phyloP scores from a whole-genome alignment of 2,329 filamentous ascomycete species.

The Diaporthe sp. region DNA sequence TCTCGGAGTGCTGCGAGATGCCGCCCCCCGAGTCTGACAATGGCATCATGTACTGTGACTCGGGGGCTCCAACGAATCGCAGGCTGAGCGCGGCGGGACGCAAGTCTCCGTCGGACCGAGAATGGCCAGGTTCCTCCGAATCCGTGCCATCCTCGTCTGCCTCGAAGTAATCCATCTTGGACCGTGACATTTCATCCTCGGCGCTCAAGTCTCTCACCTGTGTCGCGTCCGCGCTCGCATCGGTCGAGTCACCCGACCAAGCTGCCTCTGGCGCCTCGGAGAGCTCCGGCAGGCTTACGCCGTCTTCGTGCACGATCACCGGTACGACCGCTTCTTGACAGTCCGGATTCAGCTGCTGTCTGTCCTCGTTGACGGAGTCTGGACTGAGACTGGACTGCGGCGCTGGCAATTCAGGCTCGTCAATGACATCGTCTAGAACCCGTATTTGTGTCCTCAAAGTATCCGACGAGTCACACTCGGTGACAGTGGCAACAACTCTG shows the following conservation, averaged over 20 bases:
- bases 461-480: slow-evolving; percentile 19
- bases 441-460: not conserved
- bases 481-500: not conserved
- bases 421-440: not conserved
- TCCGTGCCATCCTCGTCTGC: slow-evolving; percentile 22
- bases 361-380: too few species aligned
- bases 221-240: not conserved
- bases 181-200: slow-evolving; percentile 28
- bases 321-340: not conserved
- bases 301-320: not conserved
- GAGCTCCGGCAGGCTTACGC: not conserved
- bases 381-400: not conserved
- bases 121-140: not conserved
- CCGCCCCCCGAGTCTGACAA: slow-evolving; percentile 12
- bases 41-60: slow-evolving; percentile 3
- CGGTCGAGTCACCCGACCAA: not conserved
- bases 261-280: not conserved
- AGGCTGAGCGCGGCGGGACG: not conserved
- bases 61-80: not conserved
- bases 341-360: not conserved
- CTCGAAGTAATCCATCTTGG: slow-evolving; percentile 27
- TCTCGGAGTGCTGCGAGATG: not conserved
- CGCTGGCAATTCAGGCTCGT: not conserved
- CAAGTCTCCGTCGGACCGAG: slow-evolving; percentile 1
- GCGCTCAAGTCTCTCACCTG: not conserved